Evolutionary conservation across 179 eudicot genomes (phyloP), one percentile per base, ranked within the genome.

Genomic region (Silene coronaria): DNA sequence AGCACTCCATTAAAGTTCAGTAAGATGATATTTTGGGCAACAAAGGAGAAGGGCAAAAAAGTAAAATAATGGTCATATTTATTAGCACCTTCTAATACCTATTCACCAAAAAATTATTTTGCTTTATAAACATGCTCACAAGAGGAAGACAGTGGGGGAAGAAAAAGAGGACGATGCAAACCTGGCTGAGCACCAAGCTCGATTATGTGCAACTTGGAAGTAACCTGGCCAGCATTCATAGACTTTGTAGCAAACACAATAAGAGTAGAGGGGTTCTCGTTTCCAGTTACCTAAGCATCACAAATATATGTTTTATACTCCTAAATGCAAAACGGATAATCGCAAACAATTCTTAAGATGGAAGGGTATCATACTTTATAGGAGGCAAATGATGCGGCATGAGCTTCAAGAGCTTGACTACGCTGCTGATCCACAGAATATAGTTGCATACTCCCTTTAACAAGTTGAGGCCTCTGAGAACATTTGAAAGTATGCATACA

Each of bases 121-220:
- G 17, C 26, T 26, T 26, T 63, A n/a, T 34, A 34, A 14, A 67
- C 59, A 32, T 30, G 26, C 58, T 60, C 51, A 22, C 70, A 60
- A 1, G 6, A 77, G 28, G 21, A 64, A 27, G 36, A 48, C 27
- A 21, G 38, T 21, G 36, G 14, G 11, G 13, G n/a, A 34, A 72
- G 55, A 3, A 27, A 38, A 23, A 74, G 12, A 28, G 42, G 6
- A 48, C 19, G 30, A 45, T 51, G 6, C 73, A 12, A 23, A 93
- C 98, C 98, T 88, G 95, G 87, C 84, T 89, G 97, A 34, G 97
- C 98, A 70, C 98, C 98, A 73, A 93, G 98, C 84, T 93, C 98
- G 76, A 93, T 91, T 24, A 93, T 86, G 77, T 91, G 98, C 80
- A 93, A 80, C 82, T 93, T 93, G 42, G 97, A 93, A 19, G 88